Percentiles rank a stretch among this genome's conserved stretches.
Conservation (phyloP, 2,329 filamentous ascomycete species). For the Geosmithia morbida region DNA sequence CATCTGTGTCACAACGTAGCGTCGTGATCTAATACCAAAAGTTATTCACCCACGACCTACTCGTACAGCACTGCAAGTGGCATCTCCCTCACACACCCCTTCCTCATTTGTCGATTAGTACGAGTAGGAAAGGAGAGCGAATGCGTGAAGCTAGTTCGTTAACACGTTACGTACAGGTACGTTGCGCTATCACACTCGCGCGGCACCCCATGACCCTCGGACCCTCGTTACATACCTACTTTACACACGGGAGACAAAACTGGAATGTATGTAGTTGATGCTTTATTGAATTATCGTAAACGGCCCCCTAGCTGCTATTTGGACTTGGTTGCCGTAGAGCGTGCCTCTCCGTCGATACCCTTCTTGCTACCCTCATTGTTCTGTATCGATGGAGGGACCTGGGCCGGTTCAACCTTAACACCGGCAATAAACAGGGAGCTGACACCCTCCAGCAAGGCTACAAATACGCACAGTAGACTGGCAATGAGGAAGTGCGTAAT, state of each 20-base stretch:
- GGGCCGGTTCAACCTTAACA: conserved; percentile 42
- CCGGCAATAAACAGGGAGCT: conserved; percentile 74
- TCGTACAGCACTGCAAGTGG: too few relatives aligned
- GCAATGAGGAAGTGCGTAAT: conserved; percentile 95
- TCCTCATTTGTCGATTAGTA: too few relatives aligned
- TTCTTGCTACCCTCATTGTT: not conserved
- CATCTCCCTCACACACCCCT: too few relatives aligned
- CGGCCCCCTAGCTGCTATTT: not conserved
- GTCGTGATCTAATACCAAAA: too few relatives aligned
- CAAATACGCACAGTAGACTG: conserved; percentile 78
- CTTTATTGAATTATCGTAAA: not conserved
- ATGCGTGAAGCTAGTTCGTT: too few relatives aligned
- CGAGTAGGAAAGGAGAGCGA: too few relatives aligned
- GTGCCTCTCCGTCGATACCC: not conserved
- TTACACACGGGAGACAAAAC: not conserved
- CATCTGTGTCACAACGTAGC: too few relatives aligned
- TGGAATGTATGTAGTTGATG: not conserved
- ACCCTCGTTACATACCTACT: too few relatives aligned
- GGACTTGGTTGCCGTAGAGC: not conserved
- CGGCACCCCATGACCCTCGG: too few relatives aligned
- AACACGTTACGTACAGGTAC: too few relatives aligned
- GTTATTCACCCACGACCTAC: too few relatives aligned
- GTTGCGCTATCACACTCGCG: too few relatives aligned
- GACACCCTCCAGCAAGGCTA: conserved; percentile 72
- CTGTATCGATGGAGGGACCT: not conserved